A percentile compares a stretch with the other conserved stretches of the same genome.
Evolutionary conservation across 2,329 filamentous ascomycete genomes (phyloP).

Genomic region (Xylariaceae sp.): DNA sequence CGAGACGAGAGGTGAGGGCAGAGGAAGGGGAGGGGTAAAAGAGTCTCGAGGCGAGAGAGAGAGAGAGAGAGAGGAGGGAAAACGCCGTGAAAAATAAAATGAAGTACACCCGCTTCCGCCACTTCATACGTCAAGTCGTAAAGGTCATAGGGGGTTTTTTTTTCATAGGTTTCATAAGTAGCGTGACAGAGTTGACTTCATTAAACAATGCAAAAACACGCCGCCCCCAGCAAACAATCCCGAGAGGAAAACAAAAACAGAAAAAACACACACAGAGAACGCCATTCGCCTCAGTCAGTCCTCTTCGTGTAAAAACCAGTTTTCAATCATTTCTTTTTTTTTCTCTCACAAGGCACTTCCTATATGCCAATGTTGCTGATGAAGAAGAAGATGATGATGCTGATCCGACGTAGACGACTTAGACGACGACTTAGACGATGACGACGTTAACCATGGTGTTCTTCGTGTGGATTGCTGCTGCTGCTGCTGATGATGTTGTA

Average conservation of each 20-base stretch:
- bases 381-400: constrained; percentile 13
- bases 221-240: too few relatives aligned
- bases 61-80: neutral
- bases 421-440: too few relatives aligned
- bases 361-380: constrained; percentile 14
- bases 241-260: too few relatives aligned
- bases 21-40: neutral
- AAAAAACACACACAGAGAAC: neutral
- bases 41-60: neutral
- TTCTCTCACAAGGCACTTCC: constrained; percentile 14
- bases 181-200: too few relatives aligned
- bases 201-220: too few relatives aligned
- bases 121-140: neutral
- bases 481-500: neutral
- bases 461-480: neutral
- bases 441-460: too few relatives aligned
- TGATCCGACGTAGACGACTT: too few relatives aligned
- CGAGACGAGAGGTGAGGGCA: neutral
- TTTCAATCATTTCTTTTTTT: too few relatives aligned
- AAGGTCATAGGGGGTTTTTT: too few relatives aligned
- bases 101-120: too few relatives aligned
- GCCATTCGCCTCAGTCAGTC: neutral
- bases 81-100: too few relatives aligned
- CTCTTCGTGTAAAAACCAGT: neutral
- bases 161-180: too few relatives aligned